Base-by-base conservation (phyloP, 192 early-diverging fungal species). In the Coemansia sp. region DNA sequence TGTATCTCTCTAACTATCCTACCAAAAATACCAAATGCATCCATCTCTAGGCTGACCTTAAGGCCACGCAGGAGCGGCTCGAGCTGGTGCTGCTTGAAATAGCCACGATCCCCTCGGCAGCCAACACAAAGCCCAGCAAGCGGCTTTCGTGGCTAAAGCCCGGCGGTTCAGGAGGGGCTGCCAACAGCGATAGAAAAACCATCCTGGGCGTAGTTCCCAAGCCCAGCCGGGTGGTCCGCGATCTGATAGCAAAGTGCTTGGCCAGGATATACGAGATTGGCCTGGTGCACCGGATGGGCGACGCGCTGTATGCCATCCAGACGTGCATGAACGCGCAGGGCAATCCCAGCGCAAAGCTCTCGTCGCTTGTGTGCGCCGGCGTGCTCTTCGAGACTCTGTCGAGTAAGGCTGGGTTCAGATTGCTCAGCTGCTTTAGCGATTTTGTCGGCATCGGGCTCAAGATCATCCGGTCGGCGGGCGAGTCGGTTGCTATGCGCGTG, bases 361-460 rank as follows among this genome's bases (percentile, higher is more conserved):
- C 92, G 2, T 86, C 91, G 0, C 83, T 96, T 16, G 72, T 85
- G 54, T 86, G 86, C 35, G 83, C 91, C 6, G 94, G 95, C 1
- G 82, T 82, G 22, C 74, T 97, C 23, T 89, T 93, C 65, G 90
- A 91, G 56, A 80, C 85, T 1, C 68, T 91, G 9, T 90, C 67
- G 1, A 35, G 32, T 1, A 61, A 60, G 16, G 74, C 75, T 2
- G 80, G 82, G 14, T 77, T 81, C 52, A 61, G 82, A 6, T 67
- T 83, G 1, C 58, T 83, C 19, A 81, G 78, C 60, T 72, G 72
- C 47, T 81, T 81, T 29, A 72, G 53, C 29, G 82, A 83, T 30
- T 71, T 79, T 64, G 46, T 82, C 4, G 50, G 58, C 6, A 48
- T 66, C 3, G 46, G 28, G 1, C 16, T 81, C 13, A 42, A 6